A percentile compares a stretch with the other conserved stretches of the same genome.
Conservation (phyloP, 176 grass and related monocot genomes). For the Pontederia paniculata region DNA sequence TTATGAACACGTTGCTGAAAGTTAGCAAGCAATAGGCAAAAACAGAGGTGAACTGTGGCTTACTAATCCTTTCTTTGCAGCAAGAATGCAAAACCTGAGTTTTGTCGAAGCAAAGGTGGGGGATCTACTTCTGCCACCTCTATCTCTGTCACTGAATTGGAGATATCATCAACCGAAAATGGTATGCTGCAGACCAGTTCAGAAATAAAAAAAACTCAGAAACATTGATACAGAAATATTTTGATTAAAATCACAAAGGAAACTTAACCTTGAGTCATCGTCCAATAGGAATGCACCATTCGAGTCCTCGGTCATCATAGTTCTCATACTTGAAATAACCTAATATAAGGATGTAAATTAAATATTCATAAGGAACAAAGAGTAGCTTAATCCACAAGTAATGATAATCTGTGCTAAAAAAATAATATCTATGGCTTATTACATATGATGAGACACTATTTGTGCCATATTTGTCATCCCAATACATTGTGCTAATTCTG, state of each 20-base stretch:
- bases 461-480: slow-evolving; percentile 87
- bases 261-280: slow-evolving; percentile 62
- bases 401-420: neutral
- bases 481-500: slow-evolving; percentile 75
- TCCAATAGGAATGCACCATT: slow-evolving; percentile 44
- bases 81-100: slow-evolving; percentile 92
- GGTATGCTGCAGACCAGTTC: slow-evolving; percentile 53
- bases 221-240: neutral
- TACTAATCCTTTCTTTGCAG: slow-evolving; percentile 60
- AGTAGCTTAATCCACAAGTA: slow-evolving; percentile 9
- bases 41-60: neutral
- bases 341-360: slow-evolving; percentile 4
- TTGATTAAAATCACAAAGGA: neutral
- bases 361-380: neutral
- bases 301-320: slow-evolving; percentile 42
- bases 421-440: neutral
- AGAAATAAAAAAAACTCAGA: slow-evolving; percentile 11
- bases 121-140: slow-evolving; percentile 59
- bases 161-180: slow-evolving; percentile 79
- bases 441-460: slow-evolving; percentile 75
- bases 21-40: slow-evolving; percentile 1
- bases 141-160: slow-evolving; percentile 56
- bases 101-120: slow-evolving; percentile 48
- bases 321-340: slow-evolving; percentile 61
- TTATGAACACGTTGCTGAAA: slow-evolving; percentile 35